These are phyloP conservation scores for Sordaria brevicollis DNA, from an alignment of 495 filamentous ascomycete species.

Conservation along the genomic window DNA sequence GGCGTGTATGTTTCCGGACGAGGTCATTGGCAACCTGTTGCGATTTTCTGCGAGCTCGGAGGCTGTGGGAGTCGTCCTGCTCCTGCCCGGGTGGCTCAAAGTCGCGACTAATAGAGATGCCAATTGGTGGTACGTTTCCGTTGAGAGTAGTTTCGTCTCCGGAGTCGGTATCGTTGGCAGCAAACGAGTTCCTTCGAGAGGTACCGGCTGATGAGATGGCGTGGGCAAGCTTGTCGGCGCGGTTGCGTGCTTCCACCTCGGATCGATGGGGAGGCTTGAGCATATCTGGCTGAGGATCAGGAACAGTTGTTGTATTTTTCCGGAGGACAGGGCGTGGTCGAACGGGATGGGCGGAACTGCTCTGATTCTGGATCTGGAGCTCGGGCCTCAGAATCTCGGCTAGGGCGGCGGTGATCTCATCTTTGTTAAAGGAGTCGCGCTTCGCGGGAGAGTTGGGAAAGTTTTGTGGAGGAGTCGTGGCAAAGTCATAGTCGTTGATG, in stretches of 20 bases:
- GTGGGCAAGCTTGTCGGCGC: constrained; percentile 24
- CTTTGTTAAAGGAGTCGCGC: constrained; percentile 18
- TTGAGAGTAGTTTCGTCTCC: background rate
- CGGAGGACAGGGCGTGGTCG: constrained; percentile 20
- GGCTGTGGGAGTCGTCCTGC: background rate
- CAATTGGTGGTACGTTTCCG: background rate
- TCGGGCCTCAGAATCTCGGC: constrained; percentile 13
- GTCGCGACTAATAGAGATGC: background rate
- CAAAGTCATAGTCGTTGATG: constrained; percentile 1
- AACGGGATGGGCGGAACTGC: constrained; percentile 5
- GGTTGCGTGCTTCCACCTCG: constrained; percentile 21
- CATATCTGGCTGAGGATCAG: constrained; percentile 1
- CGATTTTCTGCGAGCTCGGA: constrained; percentile 7
- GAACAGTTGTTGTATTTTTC: constrained; percentile 4
- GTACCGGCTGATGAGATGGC: constrained; percentile 20
- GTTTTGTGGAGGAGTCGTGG: background rate
- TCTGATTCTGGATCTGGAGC: background rate
- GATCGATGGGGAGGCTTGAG: constrained; percentile 7
- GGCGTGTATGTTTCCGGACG: constrained; percentile 15
- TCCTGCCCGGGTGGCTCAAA: constrained; percentile 3
- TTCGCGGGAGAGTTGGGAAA: background rate
- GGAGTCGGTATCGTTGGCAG: constrained; percentile 10
- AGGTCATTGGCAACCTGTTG: constrained; percentile 15
- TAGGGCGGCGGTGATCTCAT: constrained; percentile 14
- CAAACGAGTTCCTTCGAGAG: constrained; percentile 20